Percentiles rank a stretch among this genome's conserved stretches.
Evolutionary conservation across 768 basidiomycete genomes (phyloP).

Genomic region (Mrakia hoshinonis): DNA sequence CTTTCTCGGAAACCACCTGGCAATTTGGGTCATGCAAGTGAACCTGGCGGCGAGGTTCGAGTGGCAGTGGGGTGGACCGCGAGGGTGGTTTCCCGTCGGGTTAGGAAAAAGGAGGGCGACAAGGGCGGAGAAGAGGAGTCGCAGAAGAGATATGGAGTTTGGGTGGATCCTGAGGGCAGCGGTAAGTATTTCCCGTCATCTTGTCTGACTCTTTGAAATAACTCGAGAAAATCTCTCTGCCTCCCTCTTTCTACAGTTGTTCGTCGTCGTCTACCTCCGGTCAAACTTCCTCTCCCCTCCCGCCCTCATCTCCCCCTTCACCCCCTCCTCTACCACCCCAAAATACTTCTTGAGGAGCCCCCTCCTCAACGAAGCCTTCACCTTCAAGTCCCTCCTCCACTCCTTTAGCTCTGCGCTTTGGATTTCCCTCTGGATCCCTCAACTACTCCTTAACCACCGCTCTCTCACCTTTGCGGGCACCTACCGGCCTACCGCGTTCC

Average conservation of each 20-base stretch:
- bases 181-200: neutral
- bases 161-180: neutral
- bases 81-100: neutral
- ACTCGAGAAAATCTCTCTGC: neutral
- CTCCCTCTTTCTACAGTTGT: neutral
- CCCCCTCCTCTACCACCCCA: neutral
- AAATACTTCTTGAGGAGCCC: neutral
- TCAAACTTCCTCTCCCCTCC: neutral
- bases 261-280: neutral
- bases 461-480: neutral
- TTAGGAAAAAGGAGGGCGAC: neutral
- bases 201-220: neutral
- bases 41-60: neutral
- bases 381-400: neutral
- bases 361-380: neutral
- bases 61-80: neutral
- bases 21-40: neutral
- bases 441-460: conserved; percentile 2
- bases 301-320: neutral
- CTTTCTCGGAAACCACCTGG: neutral
- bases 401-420: neutral
- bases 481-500: neutral
- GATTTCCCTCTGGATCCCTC: neutral
- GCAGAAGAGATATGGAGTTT: neutral
- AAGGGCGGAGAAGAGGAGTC: neutral